Base-by-base conservation (phyloP, 768 basidiomycete genomes). In the Imleria badia region DNA sequence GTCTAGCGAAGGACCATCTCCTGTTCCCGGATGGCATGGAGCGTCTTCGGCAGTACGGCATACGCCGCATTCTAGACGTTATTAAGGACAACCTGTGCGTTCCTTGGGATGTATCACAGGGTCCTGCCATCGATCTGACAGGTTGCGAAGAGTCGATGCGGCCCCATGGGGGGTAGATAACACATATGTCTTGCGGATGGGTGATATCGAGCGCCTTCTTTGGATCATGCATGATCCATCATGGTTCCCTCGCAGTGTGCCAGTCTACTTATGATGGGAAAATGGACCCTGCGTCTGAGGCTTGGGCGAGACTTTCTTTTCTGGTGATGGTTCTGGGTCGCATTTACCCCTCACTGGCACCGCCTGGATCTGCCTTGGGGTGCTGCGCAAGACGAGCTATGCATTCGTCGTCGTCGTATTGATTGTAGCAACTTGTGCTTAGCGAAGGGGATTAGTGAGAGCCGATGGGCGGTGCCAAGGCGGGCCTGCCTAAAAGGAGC, bases 181-280 rank as follows among this genome's bases (percentile, higher is more conserved):
- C 19, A 55, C n/a, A n/a, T n/a, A n/a, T 26, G 40, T 41, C 49
- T 26, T 26, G 26, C 26, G 26, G 20, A 30, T 26, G 33, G 30
- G 36, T 22, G 30, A 58, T 51, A 40, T 41, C 36, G 56, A 35
- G 31, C 19, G 38, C 13, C 56, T 59, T 56, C 39, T 48, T 40
- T n/a, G 5, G 40, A 10, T 39, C 41, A 42, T 48, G 46, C 11
- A 48, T 23, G 30, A 7, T 34, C 38, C 44, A 49, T 41, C n/a
- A n/a, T n/a, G n/a, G 51, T 35, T 39, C 38, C 38, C 30, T 48
- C 41, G 23, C n/a, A n/a, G n/a, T n/a, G n/a, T n/a, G n/a, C n/a
- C n/a, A 11, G 22, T 17, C 39, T 43, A 62, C 53, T 62, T 36
- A n/a, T 50, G 49, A 53, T 61, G 55, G 31, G 55, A 62, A 62